These are phyloP conservation scores for Leishmania lainsoni DNA, from an alignment of 208 protist species.

Conservation along the genomic window DNA sequence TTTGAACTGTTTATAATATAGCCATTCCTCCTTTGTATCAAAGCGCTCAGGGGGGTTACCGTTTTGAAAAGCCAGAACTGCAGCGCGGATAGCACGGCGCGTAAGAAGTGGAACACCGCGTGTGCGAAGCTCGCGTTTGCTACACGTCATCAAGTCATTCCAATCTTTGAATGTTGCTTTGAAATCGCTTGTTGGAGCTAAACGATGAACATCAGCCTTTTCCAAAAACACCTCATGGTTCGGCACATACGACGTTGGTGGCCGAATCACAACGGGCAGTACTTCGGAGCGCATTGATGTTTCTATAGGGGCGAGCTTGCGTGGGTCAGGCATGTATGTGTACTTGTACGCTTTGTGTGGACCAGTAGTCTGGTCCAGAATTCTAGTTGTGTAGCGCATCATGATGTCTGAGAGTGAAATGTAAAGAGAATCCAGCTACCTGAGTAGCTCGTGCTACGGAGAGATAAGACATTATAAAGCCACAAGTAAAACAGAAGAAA, in stretches of 20 bases:
- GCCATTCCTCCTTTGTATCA: slow-evolving; percentile 91
- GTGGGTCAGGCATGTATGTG: slow-evolving; percentile 90
- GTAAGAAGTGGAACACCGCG: slow-evolving; percentile 82
- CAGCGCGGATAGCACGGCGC: slow-evolving; percentile 65
- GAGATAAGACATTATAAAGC: background rate
- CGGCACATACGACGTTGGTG: slow-evolving; percentile 85
- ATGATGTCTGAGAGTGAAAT: background rate
- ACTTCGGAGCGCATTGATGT: slow-evolving; percentile 76
- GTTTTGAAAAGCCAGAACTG: slow-evolving; percentile 85
- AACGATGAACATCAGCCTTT: slow-evolving; percentile 77
- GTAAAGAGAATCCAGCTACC: background rate
- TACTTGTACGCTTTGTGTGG: slow-evolving; percentile 93
- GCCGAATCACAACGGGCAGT: slow-evolving; percentile 81
- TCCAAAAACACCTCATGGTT: slow-evolving; percentile 92
- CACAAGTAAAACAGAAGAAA: slow-evolving; percentile 14
- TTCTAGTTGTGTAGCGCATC: slow-evolving; percentile 26
- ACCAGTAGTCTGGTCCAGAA: slow-evolving; percentile 81
- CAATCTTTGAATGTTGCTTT: slow-evolving; percentile 91
- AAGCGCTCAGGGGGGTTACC: slow-evolving; percentile 86
- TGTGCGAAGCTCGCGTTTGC: slow-evolving; percentile 75
- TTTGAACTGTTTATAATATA: slow-evolving; percentile 93
- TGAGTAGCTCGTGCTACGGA: background rate
- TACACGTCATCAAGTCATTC: slow-evolving; percentile 92
- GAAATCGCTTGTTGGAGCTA: slow-evolving; percentile 87
- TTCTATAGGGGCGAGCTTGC: slow-evolving; percentile 92